Evolutionary conservation across 2,329 filamentous ascomycete genomes (phyloP), one percentile per base, ranked within the genome.

Genomic region (Aspergillus sp.): DNA sequence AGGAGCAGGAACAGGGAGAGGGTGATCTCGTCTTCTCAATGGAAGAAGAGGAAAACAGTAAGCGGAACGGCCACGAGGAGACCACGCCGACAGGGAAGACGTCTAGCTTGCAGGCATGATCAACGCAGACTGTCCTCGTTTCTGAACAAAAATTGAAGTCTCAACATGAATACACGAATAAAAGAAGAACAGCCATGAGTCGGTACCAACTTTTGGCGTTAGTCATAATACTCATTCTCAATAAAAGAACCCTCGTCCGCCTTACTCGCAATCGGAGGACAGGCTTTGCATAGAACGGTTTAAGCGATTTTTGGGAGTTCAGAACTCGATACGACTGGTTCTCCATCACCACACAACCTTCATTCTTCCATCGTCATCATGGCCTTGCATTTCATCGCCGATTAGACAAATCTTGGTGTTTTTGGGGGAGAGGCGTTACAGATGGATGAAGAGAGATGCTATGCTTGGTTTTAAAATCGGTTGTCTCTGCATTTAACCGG

Each of bases 41-140:
- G 77, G 79, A 81, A 61, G 79, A 80, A 59, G 78, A 80, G 63
- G 78, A 80, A 59, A 77, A 70, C 55, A 77, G 73, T 57, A 78
- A 77, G 60, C 72, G 75, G 44, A 75, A 62, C 55, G 74, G 70
- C 53, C 66, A 64, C 41, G 68, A 70, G 18, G 67, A 68, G 44
- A 62, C 61, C 44, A 63, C 64, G 15, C 48, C 63, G 13, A 57
- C 62, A 20, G 38, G n/a, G n/a, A 64, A 54, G 41, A 59, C 51
- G 26, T 48, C 64, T 30, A 61, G 54, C 13, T 65, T 65, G 41
- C 63, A 65, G 51, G 45, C 62, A 49, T 66, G 51, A 62, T 48
- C 11, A 24, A 38, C 8, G 56, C 58, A 58, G 48, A 55, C 57
- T 15, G 34, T 22, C 39, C 3, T 18, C 32, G 13, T 18, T 39